Base-by-base conservation (phyloP, 495 filamentous ascomycete genomes). In the Penicillium manginii region DNA sequence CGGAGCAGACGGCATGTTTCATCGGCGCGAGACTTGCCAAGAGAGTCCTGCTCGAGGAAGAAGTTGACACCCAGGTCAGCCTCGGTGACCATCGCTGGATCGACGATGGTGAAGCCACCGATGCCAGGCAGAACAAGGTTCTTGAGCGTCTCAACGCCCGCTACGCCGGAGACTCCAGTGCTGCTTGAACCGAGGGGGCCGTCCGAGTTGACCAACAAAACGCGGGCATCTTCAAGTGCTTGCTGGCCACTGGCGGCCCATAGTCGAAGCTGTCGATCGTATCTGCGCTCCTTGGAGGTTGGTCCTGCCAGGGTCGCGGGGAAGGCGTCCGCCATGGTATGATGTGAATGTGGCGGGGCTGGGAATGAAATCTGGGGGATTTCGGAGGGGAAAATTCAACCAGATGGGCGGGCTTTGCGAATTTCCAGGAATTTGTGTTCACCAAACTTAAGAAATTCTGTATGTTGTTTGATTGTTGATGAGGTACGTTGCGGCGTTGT, bases 221-320 rank as follows among this genome's bases (percentile, higher is more conserved):
- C 86, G 57, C 93, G 91, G 2, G 96, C 87, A 29, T 91, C 85
- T 70, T 99, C 96, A 3, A 99, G 83, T 2, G 91, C 92, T 63
- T 88, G 82, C 73, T 99, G 94, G 12, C 94, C 94, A 55, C 81
- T 92, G 9, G 93, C 91, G 52, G 92, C 94, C 94, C 94, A 99
- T 23, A 99, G 76, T 31, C 96, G 90, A 22, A 99, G 85, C 69
- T 99, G 94, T 21, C 94, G 86, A 69, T 99, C 94, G 78, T 99
- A 99, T 70, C 91, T 94, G 73, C 88, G 90, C 70, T 96, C 91
- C 72, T 93, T 94, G 35, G 91, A 91, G 45, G 88, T 87, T 33
- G 91, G 91, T 31, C 83, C 87, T 17, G 64, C 63, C 32, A 77
- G 61, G 59, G 70, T 60, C 37, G 64, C 69, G 46, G 72, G 72